Evolutionary conservation across 768 basidiomycete genomes (phyloP).

Genomic region (Boletus tomentosulus): DNA sequence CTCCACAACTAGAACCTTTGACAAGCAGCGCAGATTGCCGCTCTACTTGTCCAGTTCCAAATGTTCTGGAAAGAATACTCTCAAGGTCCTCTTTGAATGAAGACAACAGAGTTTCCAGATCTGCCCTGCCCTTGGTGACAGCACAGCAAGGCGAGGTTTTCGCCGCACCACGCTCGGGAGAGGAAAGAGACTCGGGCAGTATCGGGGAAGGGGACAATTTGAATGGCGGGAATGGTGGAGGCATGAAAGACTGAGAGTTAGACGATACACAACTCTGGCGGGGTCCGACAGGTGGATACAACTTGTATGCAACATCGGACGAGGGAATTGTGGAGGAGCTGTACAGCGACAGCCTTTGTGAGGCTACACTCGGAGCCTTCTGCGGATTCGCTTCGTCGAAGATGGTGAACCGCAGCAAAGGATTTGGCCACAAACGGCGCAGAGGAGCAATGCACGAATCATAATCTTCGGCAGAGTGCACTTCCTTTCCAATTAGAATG

Average conservation of each 20-base stretch:
- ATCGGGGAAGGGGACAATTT: neutral
- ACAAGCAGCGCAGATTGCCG: neutral
- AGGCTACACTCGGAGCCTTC: conserved; percentile 26
- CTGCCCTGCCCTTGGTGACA: conserved; percentile 42
- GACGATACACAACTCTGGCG: neutral
- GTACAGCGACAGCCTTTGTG: conserved; percentile 8
- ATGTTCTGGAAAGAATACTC: conserved; percentile 36
- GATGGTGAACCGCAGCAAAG: conserved; percentile 60
- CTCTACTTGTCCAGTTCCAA: conserved; percentile 23
- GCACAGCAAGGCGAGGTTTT: conserved; percentile 37
- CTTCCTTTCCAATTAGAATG: conserved; percentile 60
- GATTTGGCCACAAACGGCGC: conserved; percentile 51
- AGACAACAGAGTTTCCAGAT: conserved; percentile 43
- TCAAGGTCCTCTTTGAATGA: conserved; percentile 57
- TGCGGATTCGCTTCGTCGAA: conserved; percentile 44
- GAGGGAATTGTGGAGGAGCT: neutral
- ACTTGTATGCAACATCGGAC: neutral
- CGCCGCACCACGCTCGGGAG: neutral
- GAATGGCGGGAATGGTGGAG: conserved; percentile 14
- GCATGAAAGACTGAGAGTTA: neutral
- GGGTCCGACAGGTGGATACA: neutral
- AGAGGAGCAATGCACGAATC: conserved; percentile 45
- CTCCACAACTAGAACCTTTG: neutral
- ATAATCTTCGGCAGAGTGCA: conserved; percentile 58
- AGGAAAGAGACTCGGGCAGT: neutral